Evolutionary conservation across 768 basidiomycete genomes (phyloP).

Genomic region (Lentinula raphanica): DNA sequence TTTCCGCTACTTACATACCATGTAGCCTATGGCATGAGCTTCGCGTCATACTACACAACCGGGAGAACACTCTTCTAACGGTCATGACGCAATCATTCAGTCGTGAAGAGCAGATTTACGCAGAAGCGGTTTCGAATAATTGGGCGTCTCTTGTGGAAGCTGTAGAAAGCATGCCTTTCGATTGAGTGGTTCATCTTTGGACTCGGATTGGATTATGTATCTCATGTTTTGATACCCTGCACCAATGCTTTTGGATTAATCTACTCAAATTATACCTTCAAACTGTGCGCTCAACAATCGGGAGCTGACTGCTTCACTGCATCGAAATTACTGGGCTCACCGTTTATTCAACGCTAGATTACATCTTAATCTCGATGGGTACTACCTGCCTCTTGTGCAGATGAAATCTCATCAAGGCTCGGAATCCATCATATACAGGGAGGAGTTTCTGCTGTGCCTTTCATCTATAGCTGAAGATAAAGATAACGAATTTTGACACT

Average conservation of each 20-base stretch:
- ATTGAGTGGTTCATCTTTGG: constrained; percentile 35
- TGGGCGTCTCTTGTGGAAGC: constrained; percentile 72
- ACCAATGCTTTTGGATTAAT: not conserved
- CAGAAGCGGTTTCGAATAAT: constrained; percentile 55
- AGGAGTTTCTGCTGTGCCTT: too few species aligned
- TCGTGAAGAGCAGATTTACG: constrained; percentile 66
- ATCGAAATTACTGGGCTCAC: too few species aligned
- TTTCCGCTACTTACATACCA: not conserved
- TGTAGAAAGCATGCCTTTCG: constrained; percentile 81
- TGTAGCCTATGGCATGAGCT: constrained; percentile 91
- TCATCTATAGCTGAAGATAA: too few species aligned
- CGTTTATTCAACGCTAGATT: too few species aligned
- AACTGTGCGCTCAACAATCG: too few species aligned
- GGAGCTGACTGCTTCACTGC: too few species aligned
- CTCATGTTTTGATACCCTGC: not conserved
- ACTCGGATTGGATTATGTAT: not conserved
- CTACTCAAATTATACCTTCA: not conserved
- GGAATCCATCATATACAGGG: too few species aligned
- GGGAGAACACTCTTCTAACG: constrained; percentile 79
- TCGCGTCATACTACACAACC: constrained; percentile 86
- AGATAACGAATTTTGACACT: too few species aligned
- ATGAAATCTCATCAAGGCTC: too few species aligned
- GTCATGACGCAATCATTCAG: constrained; percentile 69
- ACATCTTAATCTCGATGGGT: too few species aligned
- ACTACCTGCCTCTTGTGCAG: too few species aligned